These are phyloP conservation scores for Sungouiella blattae DNA, from an alignment of 805 yeast species.

Conservation along the genomic window DNA sequence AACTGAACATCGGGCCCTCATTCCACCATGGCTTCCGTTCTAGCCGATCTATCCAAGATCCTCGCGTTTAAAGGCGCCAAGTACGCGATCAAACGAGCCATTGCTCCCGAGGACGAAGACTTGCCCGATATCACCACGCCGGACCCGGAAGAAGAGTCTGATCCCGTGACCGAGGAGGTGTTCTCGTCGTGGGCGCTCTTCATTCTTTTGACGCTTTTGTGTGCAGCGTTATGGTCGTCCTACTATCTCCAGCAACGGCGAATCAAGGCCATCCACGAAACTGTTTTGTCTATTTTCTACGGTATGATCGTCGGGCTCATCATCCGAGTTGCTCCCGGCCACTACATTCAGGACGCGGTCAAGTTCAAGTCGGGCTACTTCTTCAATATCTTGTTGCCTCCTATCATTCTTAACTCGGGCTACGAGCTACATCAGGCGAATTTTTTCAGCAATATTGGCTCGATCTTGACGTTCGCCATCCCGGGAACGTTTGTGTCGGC, in stretches of 20 bases:
- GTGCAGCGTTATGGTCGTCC: slow-evolving; percentile 92
- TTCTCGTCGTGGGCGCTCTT: slow-evolving; percentile 97
- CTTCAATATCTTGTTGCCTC: slow-evolving; percentile 91
- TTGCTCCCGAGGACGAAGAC: slow-evolving; percentile 25
- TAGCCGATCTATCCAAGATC: background rate
- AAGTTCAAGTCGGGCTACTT: slow-evolving; percentile 92
- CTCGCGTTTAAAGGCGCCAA: slow-evolving; percentile 18
- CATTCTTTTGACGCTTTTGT: slow-evolving; percentile 73
- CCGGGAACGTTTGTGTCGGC: slow-evolving; percentile 96
- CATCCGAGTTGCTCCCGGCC: slow-evolving; percentile 91
- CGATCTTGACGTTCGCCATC: slow-evolving; percentile 89
- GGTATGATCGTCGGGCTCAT: slow-evolving; percentile 95
- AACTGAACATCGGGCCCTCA: too few relatives aligned
- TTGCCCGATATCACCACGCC: slow-evolving; percentile 41
- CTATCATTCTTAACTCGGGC: slow-evolving; percentile 93
- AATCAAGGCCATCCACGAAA: slow-evolving; percentile 95
- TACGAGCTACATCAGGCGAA: slow-evolving; percentile 95
- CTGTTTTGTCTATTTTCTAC: slow-evolving; percentile 90
- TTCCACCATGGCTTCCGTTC: background rate
- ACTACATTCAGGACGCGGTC: slow-evolving; percentile 93
- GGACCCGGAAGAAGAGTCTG: slow-evolving; percentile 58
- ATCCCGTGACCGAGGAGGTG: slow-evolving; percentile 91
- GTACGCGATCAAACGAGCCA: slow-evolving; percentile 31
- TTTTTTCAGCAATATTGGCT: slow-evolving; percentile 86
- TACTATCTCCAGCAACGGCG: slow-evolving; percentile 87